Evolutionary conservation across 2,329 filamentous ascomycete species (phyloP), one percentile per base, ranked within the genome.

Genomic region (Endoconidiophora laricicola): DNA sequence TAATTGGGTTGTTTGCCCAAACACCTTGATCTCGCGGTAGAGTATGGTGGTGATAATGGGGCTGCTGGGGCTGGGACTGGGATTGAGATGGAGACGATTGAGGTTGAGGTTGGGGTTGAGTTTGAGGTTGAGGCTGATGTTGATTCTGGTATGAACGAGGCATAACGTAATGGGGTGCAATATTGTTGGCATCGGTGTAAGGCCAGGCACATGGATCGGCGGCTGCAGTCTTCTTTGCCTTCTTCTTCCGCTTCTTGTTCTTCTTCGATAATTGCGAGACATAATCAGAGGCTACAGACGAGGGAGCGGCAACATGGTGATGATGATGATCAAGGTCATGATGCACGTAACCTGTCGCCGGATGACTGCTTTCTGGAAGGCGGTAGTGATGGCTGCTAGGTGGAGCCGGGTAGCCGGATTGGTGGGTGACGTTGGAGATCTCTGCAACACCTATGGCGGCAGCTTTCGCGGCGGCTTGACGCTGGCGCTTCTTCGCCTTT

Each of bases 1-100:
- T 87, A 57, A 86, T 78, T 7, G 86, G 91, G 52, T 85, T 91
- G 2, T 87, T 95, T 61, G 95, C 95, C 91, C 91, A 98, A 65
- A 98, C 94, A 23, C 45, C 41, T 44, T 52, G 52, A n/a, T 54
- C 49, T n/a, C 47, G 22, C 22, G 37, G 37, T 33, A 39, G 18
- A 5, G 39, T 5, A 10, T 50, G 48, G 24, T 49, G 39, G 24
- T 44, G 29, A 40, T 45, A 36, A 23, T 50, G 44, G 40, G 29
- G 44, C 20, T 48, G 50, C 16, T 46, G 40, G 44, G 41, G 43
- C 14, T 37, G 44, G 44, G 16, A 22, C 23, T 40, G 18, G 37
- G 23, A 16, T 2, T 51, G 38, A 18, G 16, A 18, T 18, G 16
- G 16, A 18, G 16, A 42, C 29, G 26, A 10, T 33, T 33, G 26